A percentile compares a stretch with the other conserved stretches of the same genome.
These are phyloP conservation scores for Gonium pectorale DNA, from an alignment of 139 green algal genomes.

Conservation along the genomic window DNA sequence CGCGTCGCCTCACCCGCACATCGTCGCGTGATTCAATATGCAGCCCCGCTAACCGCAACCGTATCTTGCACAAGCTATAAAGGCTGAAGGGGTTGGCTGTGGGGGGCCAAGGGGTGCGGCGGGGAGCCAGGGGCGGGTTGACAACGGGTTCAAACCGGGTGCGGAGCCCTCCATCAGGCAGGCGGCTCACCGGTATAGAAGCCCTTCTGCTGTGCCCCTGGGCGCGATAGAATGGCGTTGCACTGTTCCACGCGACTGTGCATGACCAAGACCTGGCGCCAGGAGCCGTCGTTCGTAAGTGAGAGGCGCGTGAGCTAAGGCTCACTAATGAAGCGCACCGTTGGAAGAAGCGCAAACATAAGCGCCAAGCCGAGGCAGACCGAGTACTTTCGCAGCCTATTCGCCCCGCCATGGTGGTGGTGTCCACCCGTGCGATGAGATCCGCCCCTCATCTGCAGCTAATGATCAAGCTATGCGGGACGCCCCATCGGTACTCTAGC, in stretches of 20 bases:
- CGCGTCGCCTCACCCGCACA: not conserved
- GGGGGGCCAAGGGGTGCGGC: not conserved
- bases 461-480: too few relatives aligned
- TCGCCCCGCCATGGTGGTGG: not conserved
- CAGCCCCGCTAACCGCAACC: not conserved
- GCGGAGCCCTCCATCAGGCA: too few relatives aligned
- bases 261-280: conserved; percentile 37
- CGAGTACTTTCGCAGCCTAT: not conserved
- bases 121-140: too few relatives aligned
- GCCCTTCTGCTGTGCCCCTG: not conserved
- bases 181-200: not conserved
- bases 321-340: conserved; percentile 14
- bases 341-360: conserved; percentile 4
- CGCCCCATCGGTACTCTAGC: too few relatives aligned
- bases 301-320: too few relatives aligned
- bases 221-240: not conserved
- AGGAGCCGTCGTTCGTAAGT: too few relatives aligned
- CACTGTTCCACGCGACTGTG: conserved; percentile 23
- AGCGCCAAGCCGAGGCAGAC: conserved; percentile 27
- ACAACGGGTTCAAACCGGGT: too few relatives aligned
- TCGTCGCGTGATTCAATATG: not conserved
- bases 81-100: conserved; percentile 44
- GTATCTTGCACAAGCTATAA: conserved; percentile 35
- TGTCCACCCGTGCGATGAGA: not conserved
- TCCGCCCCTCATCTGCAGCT: not conserved